These are phyloP conservation scores for Annona squamosa DNA, from an alignment of 164 flowering plant genomes.

Conservation along the genomic window DNA sequence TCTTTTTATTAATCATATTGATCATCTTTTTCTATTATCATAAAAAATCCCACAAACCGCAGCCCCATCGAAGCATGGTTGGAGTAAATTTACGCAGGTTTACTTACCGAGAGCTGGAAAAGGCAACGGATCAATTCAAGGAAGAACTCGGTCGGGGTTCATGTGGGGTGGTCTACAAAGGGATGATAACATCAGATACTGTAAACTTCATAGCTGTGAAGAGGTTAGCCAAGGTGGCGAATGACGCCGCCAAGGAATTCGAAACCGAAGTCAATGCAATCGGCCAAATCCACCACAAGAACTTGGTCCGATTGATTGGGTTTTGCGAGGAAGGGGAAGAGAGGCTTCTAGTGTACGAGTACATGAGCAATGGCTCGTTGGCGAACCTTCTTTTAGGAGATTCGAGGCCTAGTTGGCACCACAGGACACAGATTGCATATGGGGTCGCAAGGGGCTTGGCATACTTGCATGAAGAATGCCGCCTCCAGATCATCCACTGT, in stretches of 20 bases:
- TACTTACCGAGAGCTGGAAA: conserved; percentile 15
- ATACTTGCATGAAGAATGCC: conserved; percentile 20
- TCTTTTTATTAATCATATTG: not conserved
- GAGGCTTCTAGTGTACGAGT: conserved; percentile 18
- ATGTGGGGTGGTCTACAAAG: conserved; percentile 15
- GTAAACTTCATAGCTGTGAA: conserved; percentile 13
- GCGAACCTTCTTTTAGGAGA: conserved; percentile 13
- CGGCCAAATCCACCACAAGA: conserved; percentile 21
- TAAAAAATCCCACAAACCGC: not conserved
- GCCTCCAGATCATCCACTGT: conserved; percentile 20
- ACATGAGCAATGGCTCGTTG: conserved; percentile 18
- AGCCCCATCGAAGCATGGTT: not conserved
- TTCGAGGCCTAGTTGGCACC: conserved; percentile 15
- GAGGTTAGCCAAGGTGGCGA: conserved; percentile 10
- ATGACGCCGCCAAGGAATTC: conserved; percentile 17
- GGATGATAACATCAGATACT: not conserved
- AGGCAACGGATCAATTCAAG: conserved; percentile 16
- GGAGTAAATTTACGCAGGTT: conserved; percentile 9
- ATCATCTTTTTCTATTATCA: not conserved
- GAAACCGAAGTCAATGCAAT: conserved; percentile 17
- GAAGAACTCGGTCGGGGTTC: conserved; percentile 13
- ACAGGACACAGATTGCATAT: conserved; percentile 12
- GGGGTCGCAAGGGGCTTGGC: conserved; percentile 21
- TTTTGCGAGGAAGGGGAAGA: conserved; percentile 19
- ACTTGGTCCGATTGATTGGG: conserved; percentile 18